Evolutionary conservation across 495 filamentous ascomycete species (phyloP), one percentile per base, ranked within the genome.

Genomic region (Aspergillus olivimuriae): DNA sequence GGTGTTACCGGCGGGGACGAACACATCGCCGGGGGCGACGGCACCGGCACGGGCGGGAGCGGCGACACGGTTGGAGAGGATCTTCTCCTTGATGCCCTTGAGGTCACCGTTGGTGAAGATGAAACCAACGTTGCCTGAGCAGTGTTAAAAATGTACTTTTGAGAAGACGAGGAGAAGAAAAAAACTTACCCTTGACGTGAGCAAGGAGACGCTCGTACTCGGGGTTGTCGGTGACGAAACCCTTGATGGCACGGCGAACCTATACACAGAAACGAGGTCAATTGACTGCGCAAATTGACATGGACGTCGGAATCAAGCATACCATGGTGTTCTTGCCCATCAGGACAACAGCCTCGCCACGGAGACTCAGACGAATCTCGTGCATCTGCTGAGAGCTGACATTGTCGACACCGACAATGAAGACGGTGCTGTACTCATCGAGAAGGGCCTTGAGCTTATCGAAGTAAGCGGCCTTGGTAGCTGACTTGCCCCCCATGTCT

Each of bases 251-350:
- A 77, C 92, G 90, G 64, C 92, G 90, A 55, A 96, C 85, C 86
- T 89, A 41, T 44, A 52, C 44, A 14, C 24, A 14, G 35, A 17
- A 19, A 38, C 24, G 24, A 28, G 24, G 56, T 57, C 40, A 58
- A 53, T 54, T 44, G 30, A n/a, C 22, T 4, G 35, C 19, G 4
- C 21, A 5, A 23, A 20, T 8, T 5, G n/a, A 31, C 28, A 12
- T 11, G 12, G 28, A 14, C 8, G 17, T 30, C 5, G 17, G 16
- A 36, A n/a, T n/a, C n/a, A 19, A 20, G 48, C 75, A 38, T 67
- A 89, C 89, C 91, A 97, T 97, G 66, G 91, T 97, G 79, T 99
- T 99, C 82, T 99, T 99, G 62, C 92, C 92, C 92, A 99, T 99
- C 70, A 97, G 79, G 51, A 97, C 89, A 55, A 95, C 83, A 70